Base-by-base conservation (phyloP, 1,284 basidiomycete genomes). In the Cryptococcus sp. region DNA sequence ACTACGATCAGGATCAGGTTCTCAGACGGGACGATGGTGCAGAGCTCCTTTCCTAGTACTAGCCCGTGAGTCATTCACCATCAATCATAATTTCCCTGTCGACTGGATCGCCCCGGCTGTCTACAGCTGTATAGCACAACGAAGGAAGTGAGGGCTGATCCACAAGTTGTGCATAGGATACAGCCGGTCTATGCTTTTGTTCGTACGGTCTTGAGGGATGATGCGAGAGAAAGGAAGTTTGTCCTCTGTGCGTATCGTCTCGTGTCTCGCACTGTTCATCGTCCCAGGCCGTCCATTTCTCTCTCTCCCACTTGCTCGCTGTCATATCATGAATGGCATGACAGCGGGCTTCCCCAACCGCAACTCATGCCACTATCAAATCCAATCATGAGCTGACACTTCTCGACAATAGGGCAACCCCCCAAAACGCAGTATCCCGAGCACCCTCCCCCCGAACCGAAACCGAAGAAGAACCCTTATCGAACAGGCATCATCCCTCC, bases 131-230 rank as follows among this genome's bases (percentile, higher is more conserved):
- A n/a, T 27, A 16, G 45, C 19, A 23, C 11, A 20, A 15, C 19
- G 20, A n/a, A n/a, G n/a, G n/a, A n/a, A n/a, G n/a, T n/a, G n/a
- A n/a, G n/a, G n/a, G n/a, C n/a, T n/a, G n/a, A n/a, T n/a, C n/a
- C n/a, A n/a, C n/a, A n/a, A n/a, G n/a, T n/a, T 38, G 20, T 16
- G 11, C n/a, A 31, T 53, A 78, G 75, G 10, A 78, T 79, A 40
- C 76, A 77, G 57, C 73, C 75, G 0, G 75, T 79, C 0, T 79
- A 79, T 57, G 70, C 67, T 3, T 79, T 79, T 52, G 75, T 79
- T 5, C 64, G 78, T 41, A 65, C 69, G 2, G 63, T 72, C 4
- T 62, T 79, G 10, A 41, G 57, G 19, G 61, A 69, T 11, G 50
- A 57, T n/a, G 69, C 62, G 4, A 52, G 58, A 1, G 19, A 47